A percentile compares a stretch with the other conserved stretches of the same genome.
Evolutionary conservation across 73 alveolate genomes (phyloP).

Genomic region (Stentor coeruleus): DNA sequence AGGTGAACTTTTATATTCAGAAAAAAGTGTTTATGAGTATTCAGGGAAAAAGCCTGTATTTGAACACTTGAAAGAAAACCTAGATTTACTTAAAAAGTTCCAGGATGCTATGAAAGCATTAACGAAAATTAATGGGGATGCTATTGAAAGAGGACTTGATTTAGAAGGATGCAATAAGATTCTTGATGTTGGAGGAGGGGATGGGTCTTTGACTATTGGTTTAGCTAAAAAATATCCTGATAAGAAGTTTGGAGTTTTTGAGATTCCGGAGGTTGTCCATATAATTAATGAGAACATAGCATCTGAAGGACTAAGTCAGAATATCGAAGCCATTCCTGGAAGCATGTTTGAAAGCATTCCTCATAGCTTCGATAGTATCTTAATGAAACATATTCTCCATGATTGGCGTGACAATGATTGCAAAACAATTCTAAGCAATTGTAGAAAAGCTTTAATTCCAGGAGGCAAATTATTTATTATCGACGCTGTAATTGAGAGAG

Average conservation of each 20-base stretch:
- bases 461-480: neutral
- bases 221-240: neutral
- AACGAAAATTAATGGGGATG: neutral
- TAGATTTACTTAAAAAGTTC: neutral
- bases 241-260: neutral
- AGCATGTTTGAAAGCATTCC: neutral
- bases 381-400: neutral
- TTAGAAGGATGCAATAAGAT: too few relatives aligned
- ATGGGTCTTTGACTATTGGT: neutral
- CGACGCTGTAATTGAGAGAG: neutral
- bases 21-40: too few relatives aligned
- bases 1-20: too few relatives aligned
- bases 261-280: neutral
- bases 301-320: neutral
- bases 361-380: neutral
- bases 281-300: neutral
- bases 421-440: neutral
- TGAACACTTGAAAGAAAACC: too few relatives aligned
- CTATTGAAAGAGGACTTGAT: neutral
- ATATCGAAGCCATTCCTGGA: neutral
- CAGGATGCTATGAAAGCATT: neutral
- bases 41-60: too few relatives aligned
- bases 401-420: slow-evolving; percentile 1
- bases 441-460: neutral
- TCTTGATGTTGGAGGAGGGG: neutral